Evolutionary conservation across 1,284 basidiomycete species (phyloP).

Genomic region (Sanguinoderma infundibulare): DNA sequence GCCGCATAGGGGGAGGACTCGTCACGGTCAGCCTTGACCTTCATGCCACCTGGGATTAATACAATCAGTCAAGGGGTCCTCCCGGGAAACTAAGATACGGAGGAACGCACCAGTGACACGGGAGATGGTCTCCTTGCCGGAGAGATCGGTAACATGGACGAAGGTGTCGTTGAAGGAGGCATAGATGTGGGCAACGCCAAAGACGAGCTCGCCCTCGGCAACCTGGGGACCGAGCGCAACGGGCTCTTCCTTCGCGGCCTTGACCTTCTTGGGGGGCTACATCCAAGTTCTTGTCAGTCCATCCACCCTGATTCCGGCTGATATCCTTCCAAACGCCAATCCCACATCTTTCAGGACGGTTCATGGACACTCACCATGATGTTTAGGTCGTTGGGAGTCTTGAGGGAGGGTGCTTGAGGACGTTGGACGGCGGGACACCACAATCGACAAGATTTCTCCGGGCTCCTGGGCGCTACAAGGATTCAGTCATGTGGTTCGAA

Average conservation of each 20-base stretch:
- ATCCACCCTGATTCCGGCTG: conserved; percentile 39
- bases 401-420: conserved; percentile 27
- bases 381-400: conserved; percentile 25
- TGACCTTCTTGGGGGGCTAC: conserved; percentile 81
- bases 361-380: conserved; percentile 33
- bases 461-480: conserved; percentile 10
- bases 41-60: conserved; percentile 84
- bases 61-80: conserved; percentile 19
- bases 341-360: not conserved
- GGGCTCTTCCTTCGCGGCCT: conserved; percentile 80
- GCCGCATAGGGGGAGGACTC: conserved; percentile 99
- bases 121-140: conserved; percentile 98
- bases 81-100: no score
- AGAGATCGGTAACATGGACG: conserved; percentile 98
- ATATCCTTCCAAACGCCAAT: conserved; percentile 2
- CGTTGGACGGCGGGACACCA: conserved; percentile 16
- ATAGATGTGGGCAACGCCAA: conserved; percentile 96
- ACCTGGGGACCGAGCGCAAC: conserved; percentile 94
- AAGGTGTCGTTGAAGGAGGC: conserved; percentile 99
- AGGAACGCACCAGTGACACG: conserved; percentile 86
- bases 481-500: conserved; percentile 13
- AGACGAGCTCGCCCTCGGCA: conserved; percentile 93
- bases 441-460: conserved; percentile 13
- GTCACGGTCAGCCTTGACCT: conserved; percentile 99
- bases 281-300: conserved; percentile 45